Base-by-base conservation (phyloP, 1,139 yeast genomes). In the Scheffersomyces illinoinensis region DNA sequence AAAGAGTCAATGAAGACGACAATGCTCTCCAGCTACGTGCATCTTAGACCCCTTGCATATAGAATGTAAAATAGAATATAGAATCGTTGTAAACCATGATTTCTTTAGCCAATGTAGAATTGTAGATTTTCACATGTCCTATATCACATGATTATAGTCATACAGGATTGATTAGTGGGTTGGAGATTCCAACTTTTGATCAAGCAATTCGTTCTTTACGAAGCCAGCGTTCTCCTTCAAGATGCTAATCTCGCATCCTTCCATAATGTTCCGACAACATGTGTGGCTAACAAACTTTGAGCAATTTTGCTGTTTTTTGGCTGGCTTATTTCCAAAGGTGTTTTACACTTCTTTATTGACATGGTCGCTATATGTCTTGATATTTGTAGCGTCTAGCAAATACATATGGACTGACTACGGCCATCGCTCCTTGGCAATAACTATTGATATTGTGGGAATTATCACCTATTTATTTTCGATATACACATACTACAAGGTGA, bases 321-420 rank as follows among this genome's bases (percentile, higher is more conserved):
- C 87, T 2, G 71, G 81, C 19, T 67, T 84, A 19, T 85, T 90
- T 66, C 96, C 96, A 39, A 84, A 88, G 62, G 76, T 81, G 0
- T 72, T 86, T 49, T 87, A 88, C 59, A 76, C 84, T 10, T 63
- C 73, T 3, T 69, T 86, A 4, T 73, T 87, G 54, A 61, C 84
- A 0, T 90, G 96, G 93, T 85, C 90, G 0, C 67, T 82, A 33
- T 85, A 79, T 63, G 85, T 82, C 0, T 70, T 80, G 20, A 68
- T 17, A 56, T 61, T 33, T 52, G 64, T 33, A 66, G 64, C 14
- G 69, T 64, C 3, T 66, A 70, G 54, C 64, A 63, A 57, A 57
- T 66, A 51, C 67, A 68, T 56, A 52, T 72, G 52, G 56, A 64
- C 55, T 46, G 54, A 57, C 26, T 57, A 63, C 53, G 56, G 63